Percentiles rank a stretch among this genome's conserved stretches.
phyloP scores from a whole-genome alignment of 2,329 filamentous ascomycete genomes.

The Aspergillus candidus region DNA sequence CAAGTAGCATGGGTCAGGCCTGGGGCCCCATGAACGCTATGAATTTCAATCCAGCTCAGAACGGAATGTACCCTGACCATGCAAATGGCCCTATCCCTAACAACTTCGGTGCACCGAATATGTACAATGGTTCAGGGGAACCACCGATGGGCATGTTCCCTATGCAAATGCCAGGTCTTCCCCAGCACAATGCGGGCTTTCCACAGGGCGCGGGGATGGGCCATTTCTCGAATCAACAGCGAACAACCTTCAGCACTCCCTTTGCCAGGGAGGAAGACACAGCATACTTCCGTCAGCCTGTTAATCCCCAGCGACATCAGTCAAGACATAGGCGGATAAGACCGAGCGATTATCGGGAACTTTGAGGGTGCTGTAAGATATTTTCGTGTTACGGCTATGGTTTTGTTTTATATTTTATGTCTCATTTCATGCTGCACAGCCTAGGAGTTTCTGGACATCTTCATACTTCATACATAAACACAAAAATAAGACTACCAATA shows the following conservation, averaged over 20 bases:
- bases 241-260: constrained; percentile 48
- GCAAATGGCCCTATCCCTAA: constrained; percentile 27
- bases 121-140: constrained; percentile 29
- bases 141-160: constrained; percentile 33
- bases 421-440: not conserved
- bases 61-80: constrained; percentile 32
- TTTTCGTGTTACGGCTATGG: not conserved
- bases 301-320: constrained; percentile 87
- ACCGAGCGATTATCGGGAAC: constrained; percentile 84
- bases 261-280: constrained; percentile 68
- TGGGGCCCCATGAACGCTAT: constrained; percentile 44
- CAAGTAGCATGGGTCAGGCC: constrained; percentile 27
- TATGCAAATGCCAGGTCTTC: constrained; percentile 26
- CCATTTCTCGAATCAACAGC: constrained; percentile 54
- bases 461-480: too few relatives aligned
- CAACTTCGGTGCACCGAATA: constrained; percentile 28
- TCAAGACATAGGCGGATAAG: constrained; percentile 72
- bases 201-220: constrained; percentile 30
- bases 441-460: too few relatives aligned
- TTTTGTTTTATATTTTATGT: not conserved
- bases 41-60: constrained; percentile 31
- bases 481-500: too few relatives aligned
- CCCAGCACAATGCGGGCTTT: constrained; percentile 28
- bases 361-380: constrained; percentile 41
- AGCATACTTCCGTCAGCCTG: constrained; percentile 90